Evolutionary conservation across 2,329 filamentous ascomycete species (phyloP).

Genomic region (Alternaria atra): DNA sequence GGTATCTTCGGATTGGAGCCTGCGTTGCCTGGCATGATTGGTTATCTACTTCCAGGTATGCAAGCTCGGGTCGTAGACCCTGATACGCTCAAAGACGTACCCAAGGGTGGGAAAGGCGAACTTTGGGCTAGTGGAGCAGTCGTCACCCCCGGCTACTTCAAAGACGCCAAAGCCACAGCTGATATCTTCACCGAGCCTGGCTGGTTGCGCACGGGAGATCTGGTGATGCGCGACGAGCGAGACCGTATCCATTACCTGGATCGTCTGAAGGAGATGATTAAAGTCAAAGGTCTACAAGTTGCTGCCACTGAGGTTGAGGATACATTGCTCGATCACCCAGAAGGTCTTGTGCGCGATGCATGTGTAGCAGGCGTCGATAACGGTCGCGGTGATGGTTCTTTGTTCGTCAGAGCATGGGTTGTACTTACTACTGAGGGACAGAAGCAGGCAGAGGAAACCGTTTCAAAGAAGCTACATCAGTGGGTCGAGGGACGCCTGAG

Average conservation of each 20-base stretch:
- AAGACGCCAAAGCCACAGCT: conserved; percentile 36
- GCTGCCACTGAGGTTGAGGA: conserved; percentile 60
- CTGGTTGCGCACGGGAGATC: conserved; percentile 42
- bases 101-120: conserved; percentile 36
- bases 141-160: conserved; percentile 45
- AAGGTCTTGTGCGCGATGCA: conserved; percentile 36
- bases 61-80: conserved; percentile 41
- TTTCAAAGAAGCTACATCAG: conserved; percentile 32
- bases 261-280: conserved; percentile 56
- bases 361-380: conserved; percentile 47
- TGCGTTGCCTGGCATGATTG: conserved; percentile 35
- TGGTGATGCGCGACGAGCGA: conserved; percentile 36
- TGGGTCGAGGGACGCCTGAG: conserved; percentile 37
- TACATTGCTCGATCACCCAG: conserved; percentile 54
- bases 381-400: conserved; percentile 37
- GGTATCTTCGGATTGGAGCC: conserved; percentile 39
- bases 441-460: conserved; percentile 20
- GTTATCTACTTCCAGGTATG: conserved; percentile 42
- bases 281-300: conserved; percentile 61
- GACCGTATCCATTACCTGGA: conserved; percentile 47
- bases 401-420: conserved; percentile 44
- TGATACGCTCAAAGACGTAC: conserved; percentile 35
- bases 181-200: conserved; percentile 40
- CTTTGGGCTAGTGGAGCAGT: conserved; percentile 40
- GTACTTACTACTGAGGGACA: conserved; percentile 32